A percentile compares a stretch with the other conserved stretches of the same genome.
These are phyloP conservation scores for Dactylellina drechsleri DNA, from an alignment of 2,329 filamentous ascomycete species.

Conservation along the genomic window DNA sequence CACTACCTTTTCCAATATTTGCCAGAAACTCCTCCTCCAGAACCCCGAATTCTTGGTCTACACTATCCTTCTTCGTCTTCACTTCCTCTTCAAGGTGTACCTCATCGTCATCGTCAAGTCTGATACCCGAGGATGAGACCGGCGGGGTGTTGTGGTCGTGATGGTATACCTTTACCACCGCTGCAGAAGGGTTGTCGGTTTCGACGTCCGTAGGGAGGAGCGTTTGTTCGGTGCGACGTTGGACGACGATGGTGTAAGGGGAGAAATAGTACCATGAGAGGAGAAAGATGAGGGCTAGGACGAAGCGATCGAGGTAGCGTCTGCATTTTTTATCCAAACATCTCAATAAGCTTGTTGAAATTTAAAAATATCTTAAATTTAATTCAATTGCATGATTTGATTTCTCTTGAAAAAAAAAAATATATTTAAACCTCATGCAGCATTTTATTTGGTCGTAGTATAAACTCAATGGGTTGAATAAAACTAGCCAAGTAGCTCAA, in stretches of 20 bases:
- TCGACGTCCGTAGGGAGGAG: not conserved
- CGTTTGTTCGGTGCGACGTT: constrained; percentile 10
- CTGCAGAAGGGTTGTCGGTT: not conserved
- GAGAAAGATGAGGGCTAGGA: not conserved
- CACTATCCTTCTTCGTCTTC: constrained; percentile 8
- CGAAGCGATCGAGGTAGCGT: constrained; percentile 13
- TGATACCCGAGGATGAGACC: no score
- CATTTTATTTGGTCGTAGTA: no score
- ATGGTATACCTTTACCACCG: no score
- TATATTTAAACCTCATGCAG: no score
- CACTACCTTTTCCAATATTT: not conserved
- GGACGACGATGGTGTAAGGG: constrained; percentile 35
- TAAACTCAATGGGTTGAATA: no score
- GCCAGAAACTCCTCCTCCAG: constrained; percentile 21
- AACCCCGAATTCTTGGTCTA: constrained; percentile 13
- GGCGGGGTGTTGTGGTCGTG: no score
- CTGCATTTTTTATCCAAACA: not conserved
- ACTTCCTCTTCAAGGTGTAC: not conserved
- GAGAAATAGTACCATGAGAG: constrained; percentile 37
- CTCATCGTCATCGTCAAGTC: not conserved
- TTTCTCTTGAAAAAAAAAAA: no score
- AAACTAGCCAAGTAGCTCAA: no score
- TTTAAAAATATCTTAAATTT: no score
- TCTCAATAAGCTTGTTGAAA: not conserved
- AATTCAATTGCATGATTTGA: no score